A percentile compares a stretch with the other conserved stretches of the same genome.
phyloP scores from a whole-genome alignment of 306 rosid species.

The Phaseolus lunatus region DNA sequence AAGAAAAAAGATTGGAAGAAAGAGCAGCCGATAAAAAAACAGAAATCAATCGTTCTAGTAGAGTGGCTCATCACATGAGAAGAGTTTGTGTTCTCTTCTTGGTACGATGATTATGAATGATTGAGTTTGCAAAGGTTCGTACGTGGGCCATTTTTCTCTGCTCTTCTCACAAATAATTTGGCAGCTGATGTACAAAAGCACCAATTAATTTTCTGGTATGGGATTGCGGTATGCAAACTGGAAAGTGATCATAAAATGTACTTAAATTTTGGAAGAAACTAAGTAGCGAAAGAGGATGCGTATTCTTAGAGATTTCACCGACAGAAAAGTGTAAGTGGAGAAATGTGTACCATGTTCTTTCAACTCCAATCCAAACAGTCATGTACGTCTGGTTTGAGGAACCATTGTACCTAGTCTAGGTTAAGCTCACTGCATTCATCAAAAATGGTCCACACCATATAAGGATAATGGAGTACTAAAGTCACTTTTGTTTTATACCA shows the following conservation, averaged over 20 bases:
- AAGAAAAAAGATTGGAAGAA: too few species aligned
- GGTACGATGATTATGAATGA: not conserved
- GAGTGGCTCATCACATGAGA: too few species aligned
- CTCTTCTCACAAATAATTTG: too few species aligned
- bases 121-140: not conserved
- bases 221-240: not conserved
- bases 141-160: conserved; percentile 18
- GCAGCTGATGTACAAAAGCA: conserved; percentile 8
- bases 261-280: not conserved
- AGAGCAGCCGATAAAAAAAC: too few species aligned
- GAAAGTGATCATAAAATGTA: not conserved
- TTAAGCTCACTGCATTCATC: conserved; percentile 41
- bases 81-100: too few species aligned
- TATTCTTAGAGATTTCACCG: conserved; percentile 35
- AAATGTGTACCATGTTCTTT: conserved; percentile 45
- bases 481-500: not conserved
- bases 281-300: not conserved
- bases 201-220: not conserved
- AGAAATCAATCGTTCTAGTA: too few species aligned
- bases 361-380: conserved; percentile 31
- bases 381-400: conserved; percentile 45
- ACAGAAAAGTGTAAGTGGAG: not conserved
- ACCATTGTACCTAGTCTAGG: conserved; percentile 57
- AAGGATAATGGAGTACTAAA: not conserved
- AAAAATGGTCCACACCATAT: conserved; percentile 49